These are phyloP conservation scores for Tuber indicum DNA, from an alignment of 495 filamentous ascomycete species.

Conservation along the genomic window DNA sequence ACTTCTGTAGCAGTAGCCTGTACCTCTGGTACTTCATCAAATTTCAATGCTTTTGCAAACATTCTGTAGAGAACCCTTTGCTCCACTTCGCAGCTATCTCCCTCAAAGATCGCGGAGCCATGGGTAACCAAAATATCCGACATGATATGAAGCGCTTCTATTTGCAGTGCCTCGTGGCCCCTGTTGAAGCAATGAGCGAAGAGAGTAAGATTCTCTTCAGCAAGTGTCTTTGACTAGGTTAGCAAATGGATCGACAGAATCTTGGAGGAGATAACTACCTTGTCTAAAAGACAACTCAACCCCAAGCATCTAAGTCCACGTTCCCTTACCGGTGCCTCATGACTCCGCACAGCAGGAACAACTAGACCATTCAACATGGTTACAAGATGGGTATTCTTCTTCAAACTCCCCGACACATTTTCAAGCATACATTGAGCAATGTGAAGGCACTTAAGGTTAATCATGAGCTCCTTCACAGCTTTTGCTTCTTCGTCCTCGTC, in stretches of 20 bases:
- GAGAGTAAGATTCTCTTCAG: slow-evolving; percentile 83
- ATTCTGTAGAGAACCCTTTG: slow-evolving; percentile 32
- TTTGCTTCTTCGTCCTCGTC: slow-evolving; percentile 74
- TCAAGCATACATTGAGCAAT: slow-evolving; percentile 97
- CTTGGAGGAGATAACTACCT: slow-evolving; percentile 47
- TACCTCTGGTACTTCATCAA: slow-evolving; percentile 60
- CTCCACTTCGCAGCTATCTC: slow-evolving; percentile 41
- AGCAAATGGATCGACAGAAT: slow-evolving; percentile 13
- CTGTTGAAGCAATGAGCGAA: slow-evolving; percentile 95
- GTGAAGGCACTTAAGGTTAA: slow-evolving; percentile 97
- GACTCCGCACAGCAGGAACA: slow-evolving; percentile 85
- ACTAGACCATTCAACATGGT: slow-evolving; percentile 96
- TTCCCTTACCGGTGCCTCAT: slow-evolving; percentile 88
- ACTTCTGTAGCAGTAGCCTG: slow-evolving; percentile 77
- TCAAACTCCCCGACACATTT: slow-evolving; percentile 76
- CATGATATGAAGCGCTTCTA: slow-evolving; percentile 84
- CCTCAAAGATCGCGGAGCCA: slow-evolving; percentile 60
- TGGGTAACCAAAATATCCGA: slow-evolving; percentile 87
- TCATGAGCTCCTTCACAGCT: slow-evolving; percentile 78
- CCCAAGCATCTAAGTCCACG: slow-evolving; percentile 82
- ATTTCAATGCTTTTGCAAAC: slow-evolving; percentile 60
- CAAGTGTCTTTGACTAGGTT: slow-evolving; percentile 55
- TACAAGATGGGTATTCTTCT: slow-evolving; percentile 78
- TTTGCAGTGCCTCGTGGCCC: slow-evolving; percentile 81
- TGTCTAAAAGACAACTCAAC: slow-evolving; percentile 82